phyloP scores from a whole-genome alignment of 352 stramenopile species.

The Pythium periplocum region DNA sequence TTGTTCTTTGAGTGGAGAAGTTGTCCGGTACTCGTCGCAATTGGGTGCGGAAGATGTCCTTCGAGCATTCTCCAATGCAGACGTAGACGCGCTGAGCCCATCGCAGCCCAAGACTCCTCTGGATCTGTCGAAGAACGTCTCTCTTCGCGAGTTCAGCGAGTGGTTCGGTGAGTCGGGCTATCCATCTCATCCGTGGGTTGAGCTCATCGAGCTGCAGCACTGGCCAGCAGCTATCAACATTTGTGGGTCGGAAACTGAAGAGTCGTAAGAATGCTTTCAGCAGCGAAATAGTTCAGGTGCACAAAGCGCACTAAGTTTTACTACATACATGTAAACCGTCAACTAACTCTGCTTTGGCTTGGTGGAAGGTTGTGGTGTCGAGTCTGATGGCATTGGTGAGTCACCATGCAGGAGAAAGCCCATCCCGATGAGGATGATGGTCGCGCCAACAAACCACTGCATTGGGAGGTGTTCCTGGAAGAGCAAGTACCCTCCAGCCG shows the following conservation, averaged over 20 bases:
- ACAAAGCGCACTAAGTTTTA: conserved; percentile 4
- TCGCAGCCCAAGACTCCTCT: conserved; percentile 12
- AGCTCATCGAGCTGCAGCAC: conserved; percentile 70
- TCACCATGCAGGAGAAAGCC: conserved; percentile 66
- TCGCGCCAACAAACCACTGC: conserved; percentile 75
- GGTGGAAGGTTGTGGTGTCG: neutral
- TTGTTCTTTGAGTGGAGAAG: conserved; percentile 62
- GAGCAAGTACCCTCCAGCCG: conserved; percentile 41
- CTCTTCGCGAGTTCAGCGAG: conserved; percentile 58
- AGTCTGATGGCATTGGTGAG: conserved; percentile 2
- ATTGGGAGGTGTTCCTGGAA: conserved; percentile 66
- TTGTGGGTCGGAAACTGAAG: conserved; percentile 18
- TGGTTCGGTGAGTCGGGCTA: conserved; percentile 74
- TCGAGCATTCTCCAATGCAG: conserved; percentile 37
- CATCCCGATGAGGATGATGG: conserved; percentile 67
- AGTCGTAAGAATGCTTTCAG: too few species aligned
- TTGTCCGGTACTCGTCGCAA: conserved; percentile 66
- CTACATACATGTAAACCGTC: neutral
- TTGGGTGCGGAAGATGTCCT: conserved; percentile 66
- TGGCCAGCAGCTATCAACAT: conserved; percentile 77
- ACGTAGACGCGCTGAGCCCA: conserved; percentile 18
- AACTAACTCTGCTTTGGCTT: conserved; percentile 25
- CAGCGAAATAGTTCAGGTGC: conserved; percentile 1
- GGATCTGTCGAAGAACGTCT: conserved; percentile 36
- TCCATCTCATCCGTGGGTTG: conserved; percentile 68